Evolutionary conservation across 129 eudicot species (phyloP), one percentile per base, ranked within the genome.

Genomic region (Flaveria bidentis): DNA sequence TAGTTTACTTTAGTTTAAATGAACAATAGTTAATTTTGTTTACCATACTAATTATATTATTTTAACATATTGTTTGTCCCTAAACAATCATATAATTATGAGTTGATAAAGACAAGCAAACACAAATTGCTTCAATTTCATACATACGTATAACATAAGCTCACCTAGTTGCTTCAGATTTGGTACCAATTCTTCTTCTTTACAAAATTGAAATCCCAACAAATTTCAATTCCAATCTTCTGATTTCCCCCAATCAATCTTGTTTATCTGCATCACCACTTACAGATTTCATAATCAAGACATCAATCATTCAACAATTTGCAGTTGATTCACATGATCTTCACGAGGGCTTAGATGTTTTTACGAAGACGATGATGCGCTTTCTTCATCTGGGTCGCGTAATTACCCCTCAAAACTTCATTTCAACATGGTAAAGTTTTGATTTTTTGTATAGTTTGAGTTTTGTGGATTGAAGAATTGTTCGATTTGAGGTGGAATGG

Each of bases 141-240:
- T 36, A 33, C 49, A 11, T 45, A 45, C 12, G 50, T 45, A 45
- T 45, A 45, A 15, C 18, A 50, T 13, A 50, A 50, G 56, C 56
- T 16, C 56, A 50, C 56, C 17, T 50, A 15, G 15, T 50, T 14
- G 56, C 56, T 50, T 50, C 17, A 50, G 56, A 50, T 50, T 50
- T 50, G 56, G 18, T 50, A 9, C 50, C 14, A 45, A 45, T 45
- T 45, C 14, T 45, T 45, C 50, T 45, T 45, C 50, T 45, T 45
- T 75, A 25, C 69, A 23, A 58, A 74, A 74, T 74, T 74, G 77
- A 74, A 74, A 74, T 60, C 78, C 62, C 69, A 58, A 74, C 78
- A 25, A 60, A 74, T 74, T 74, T 44, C 69, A n/a, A 74, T 60
- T 23, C 30, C 47, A 61, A 16, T 75, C 60, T 46, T 39, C 45